Conservation (phyloP, 331 rosid species). For the Malus hybrid region DNA sequence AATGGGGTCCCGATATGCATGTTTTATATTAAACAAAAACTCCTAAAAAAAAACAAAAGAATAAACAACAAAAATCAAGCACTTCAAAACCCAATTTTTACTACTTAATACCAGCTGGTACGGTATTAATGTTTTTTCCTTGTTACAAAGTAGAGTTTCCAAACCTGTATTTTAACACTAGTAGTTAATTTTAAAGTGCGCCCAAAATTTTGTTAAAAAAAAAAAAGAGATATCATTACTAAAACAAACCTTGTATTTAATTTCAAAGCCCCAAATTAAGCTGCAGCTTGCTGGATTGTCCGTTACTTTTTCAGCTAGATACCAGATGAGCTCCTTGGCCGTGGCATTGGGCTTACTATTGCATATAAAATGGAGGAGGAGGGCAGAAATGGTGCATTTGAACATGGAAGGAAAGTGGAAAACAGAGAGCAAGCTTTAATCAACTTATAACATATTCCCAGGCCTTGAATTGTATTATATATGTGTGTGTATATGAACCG, state of each 20-base stretch:
- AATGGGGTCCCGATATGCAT: constrained; percentile 9
- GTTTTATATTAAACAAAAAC: background rate
- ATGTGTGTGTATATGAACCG: background rate
- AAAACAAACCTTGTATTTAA: constrained; percentile 17
- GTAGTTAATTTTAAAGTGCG: background rate
- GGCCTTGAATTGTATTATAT: background rate
- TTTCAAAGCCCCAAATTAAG: constrained; percentile 9
- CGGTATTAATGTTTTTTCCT: background rate
- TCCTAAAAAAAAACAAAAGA: background rate
- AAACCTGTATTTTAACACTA: background rate
- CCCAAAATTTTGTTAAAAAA: background rate
- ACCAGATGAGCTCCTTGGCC: background rate
- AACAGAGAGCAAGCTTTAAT: background rate
- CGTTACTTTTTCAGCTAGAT: background rate
- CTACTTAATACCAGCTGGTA: background rate
- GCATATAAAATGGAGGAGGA: constrained; percentile 1
- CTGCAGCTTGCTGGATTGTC: background rate
- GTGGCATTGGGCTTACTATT: constrained; percentile 11
- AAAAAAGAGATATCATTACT: background rate
- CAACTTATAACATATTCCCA: background rate
- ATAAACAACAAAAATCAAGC: background rate
- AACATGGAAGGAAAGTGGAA: constrained; percentile 10
- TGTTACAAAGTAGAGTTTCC: background rate
- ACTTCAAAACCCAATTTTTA: background rate
- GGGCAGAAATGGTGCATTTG: constrained; percentile 20